These are phyloP conservation scores for Solanum neorickii DNA, from an alignment of 257 asterid species.

Conservation along the genomic window DNA sequence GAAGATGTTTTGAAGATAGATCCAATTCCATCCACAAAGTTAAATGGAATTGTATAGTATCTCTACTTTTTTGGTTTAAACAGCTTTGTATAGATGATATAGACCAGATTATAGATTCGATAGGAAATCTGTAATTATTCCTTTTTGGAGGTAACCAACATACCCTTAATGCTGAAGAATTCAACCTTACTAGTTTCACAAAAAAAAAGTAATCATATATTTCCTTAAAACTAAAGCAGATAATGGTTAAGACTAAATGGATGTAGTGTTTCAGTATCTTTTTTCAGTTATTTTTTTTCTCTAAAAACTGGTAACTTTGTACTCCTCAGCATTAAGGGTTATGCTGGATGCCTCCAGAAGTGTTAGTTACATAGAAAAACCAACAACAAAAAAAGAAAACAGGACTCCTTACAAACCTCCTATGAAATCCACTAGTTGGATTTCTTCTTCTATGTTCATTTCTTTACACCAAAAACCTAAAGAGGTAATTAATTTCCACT, in stretches of 20 bases:
- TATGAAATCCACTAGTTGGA: neutral
- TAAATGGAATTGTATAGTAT: too few relatives aligned
- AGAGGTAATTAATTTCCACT: neutral
- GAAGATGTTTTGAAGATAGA: too few relatives aligned
- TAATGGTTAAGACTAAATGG: neutral
- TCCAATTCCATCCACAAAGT: too few relatives aligned
- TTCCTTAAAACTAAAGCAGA: neutral
- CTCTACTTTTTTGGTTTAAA: too few relatives aligned
- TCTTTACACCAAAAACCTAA: neutral
- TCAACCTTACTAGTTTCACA: too few relatives aligned
- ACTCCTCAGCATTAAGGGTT: neutral
- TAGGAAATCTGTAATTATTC: too few relatives aligned
- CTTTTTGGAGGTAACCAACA: too few relatives aligned
- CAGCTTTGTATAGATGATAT: too few relatives aligned
- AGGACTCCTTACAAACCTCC: neutral
- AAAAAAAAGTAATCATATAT: neutral
- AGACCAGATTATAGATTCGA: too few relatives aligned
- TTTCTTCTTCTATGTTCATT: neutral
- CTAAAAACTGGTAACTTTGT: too few relatives aligned
- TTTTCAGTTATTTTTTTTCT: neutral
- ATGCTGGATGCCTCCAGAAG: neutral
- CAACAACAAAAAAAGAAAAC: too few relatives aligned
- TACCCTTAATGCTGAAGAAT: too few relatives aligned
- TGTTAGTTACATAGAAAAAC: neutral
- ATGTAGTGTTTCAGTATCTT: neutral